phyloP scores from a whole-genome alignment of 2,329 filamentous ascomycete genomes.

The Trichoderma simmonsii region DNA sequence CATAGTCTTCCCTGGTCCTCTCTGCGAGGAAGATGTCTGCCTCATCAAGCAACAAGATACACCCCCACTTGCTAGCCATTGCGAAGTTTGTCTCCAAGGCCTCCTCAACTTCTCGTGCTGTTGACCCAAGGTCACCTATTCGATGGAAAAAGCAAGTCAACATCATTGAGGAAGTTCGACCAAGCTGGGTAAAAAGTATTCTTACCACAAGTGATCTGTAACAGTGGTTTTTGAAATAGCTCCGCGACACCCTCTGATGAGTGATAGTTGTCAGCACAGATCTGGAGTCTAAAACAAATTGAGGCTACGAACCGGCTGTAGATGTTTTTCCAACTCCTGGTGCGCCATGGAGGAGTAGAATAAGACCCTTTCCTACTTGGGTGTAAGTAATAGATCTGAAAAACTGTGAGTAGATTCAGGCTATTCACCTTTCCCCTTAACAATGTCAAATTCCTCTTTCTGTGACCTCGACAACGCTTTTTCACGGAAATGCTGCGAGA shows the following conservation, averaged over 20 bases:
- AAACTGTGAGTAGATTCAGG: not conserved
- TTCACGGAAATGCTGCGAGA: conserved; percentile 18
- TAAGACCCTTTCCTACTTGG: conserved; percentile 24
- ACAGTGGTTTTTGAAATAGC: conserved; percentile 24
- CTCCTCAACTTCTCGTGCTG: not conserved
- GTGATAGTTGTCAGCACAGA: not conserved
- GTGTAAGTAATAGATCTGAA: not conserved
- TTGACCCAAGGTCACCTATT: conserved; percentile 10
- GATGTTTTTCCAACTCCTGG: conserved; percentile 34
- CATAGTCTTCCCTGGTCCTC: conserved; percentile 22
- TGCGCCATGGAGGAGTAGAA: conserved; percentile 33
- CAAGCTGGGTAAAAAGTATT: not conserved
- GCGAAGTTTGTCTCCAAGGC: conserved; percentile 36
- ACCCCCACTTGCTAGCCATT: conserved; percentile 27
- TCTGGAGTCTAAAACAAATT: too few species aligned
- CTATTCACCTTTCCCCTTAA: not conserved
- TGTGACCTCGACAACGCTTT: conserved; percentile 17
- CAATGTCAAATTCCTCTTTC: not conserved
- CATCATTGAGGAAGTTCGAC: not conserved
- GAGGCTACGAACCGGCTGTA: conserved; percentile 23
- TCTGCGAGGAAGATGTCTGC: conserved; percentile 29
- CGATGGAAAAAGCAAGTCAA: conserved; percentile 24
- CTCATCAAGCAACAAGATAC: conserved; percentile 29
- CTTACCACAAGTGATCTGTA: conserved; percentile 23
- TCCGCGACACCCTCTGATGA: conserved; percentile 22